Percentiles rank a stretch among this genome's conserved stretches.
These are phyloP conservation scores for Berberis thunbergii DNA, from an alignment of 164 flowering plant species.

Conservation along the genomic window DNA sequence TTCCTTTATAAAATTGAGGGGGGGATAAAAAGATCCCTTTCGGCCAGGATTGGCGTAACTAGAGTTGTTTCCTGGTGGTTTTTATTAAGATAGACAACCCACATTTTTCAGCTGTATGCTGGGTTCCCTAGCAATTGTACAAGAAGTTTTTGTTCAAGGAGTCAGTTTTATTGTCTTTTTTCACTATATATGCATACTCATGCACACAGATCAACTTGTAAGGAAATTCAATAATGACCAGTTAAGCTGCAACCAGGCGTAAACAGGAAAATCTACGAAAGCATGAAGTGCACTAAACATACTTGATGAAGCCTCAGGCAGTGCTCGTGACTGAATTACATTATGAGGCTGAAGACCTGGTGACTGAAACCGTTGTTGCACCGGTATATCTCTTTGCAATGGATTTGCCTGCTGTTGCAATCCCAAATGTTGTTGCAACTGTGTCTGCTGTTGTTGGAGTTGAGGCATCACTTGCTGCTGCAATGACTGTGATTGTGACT, in stretches of 20 bases:
- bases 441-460: constrained; percentile 52
- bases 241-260: not conserved
- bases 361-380: constrained; percentile 60
- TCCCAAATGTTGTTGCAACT: constrained; percentile 30
- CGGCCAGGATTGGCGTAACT: too few species aligned
- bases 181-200: too few species aligned
- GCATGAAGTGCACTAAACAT: constrained; percentile 16
- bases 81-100: too few species aligned
- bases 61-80: too few species aligned
- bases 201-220: not conserved
- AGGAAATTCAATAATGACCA: not conserved
- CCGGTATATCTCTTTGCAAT: constrained; percentile 39
- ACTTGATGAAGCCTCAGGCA: constrained; percentile 73
- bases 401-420: constrained; percentile 60
- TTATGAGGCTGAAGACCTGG: constrained; percentile 51
- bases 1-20: too few species aligned
- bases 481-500: constrained; percentile 41
- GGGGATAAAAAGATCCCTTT: too few species aligned
- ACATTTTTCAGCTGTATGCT: too few species aligned
- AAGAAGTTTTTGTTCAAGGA: too few species aligned
- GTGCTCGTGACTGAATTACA: constrained; percentile 53
- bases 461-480: constrained; percentile 65
- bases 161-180: too few species aligned
- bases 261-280: not conserved
- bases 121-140: too few species aligned